Percentiles rank a stretch among this genome's conserved stretches.
phyloP scores from a whole-genome alignment of 1,139 yeast species.

The Blastobotrys indianensis region DNA sequence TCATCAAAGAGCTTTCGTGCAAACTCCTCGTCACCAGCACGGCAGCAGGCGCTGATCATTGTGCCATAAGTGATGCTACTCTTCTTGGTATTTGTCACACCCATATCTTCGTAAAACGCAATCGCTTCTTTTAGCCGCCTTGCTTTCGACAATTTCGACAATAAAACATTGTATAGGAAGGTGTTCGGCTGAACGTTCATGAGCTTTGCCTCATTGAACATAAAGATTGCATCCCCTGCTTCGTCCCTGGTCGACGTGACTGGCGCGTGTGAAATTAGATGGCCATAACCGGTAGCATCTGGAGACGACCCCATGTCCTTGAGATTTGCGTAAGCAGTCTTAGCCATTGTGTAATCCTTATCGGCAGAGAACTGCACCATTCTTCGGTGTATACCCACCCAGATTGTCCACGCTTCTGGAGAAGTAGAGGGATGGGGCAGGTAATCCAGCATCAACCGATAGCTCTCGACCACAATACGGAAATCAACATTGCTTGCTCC shows the following conservation, averaged over 20 bases:
- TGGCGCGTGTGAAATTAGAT: slow-evolving; percentile 29
- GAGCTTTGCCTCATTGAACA: slow-evolving; percentile 35
- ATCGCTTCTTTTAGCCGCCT: slow-evolving; percentile 34
- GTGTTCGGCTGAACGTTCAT: slow-evolving; percentile 31
- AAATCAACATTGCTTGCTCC: slow-evolving; percentile 15
- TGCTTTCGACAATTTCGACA: slow-evolving; percentile 36
- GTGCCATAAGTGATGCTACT: slow-evolving; percentile 37
- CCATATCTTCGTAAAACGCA: slow-evolving; percentile 33
- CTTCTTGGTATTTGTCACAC: slow-evolving; percentile 25
- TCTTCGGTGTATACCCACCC: slow-evolving; percentile 28
- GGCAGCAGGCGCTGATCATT: slow-evolving; percentile 37
- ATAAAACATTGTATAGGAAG: slow-evolving; percentile 35
- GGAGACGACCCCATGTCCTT: slow-evolving; percentile 33
- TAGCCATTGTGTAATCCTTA: slow-evolving; percentile 24
- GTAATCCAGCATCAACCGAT: slow-evolving; percentile 3
- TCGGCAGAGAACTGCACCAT: slow-evolving; percentile 25
- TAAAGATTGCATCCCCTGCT: slow-evolving; percentile 31
- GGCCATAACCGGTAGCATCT: slow-evolving; percentile 36
- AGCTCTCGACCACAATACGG: slow-evolving; percentile 3
- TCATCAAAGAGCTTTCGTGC: slow-evolving; percentile 34
- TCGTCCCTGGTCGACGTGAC: slow-evolving; percentile 27
- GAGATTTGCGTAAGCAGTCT: slow-evolving; percentile 28
- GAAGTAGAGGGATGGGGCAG: slow-evolving; percentile 27
- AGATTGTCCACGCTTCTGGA: slow-evolving; percentile 25
- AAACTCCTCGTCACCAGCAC: slow-evolving; percentile 33